Percentiles rank a stretch among this genome's conserved stretches.
phyloP scores from a whole-genome alignment of 2,329 filamentous ascomycete species.

The Aschersonia sp. region DNA sequence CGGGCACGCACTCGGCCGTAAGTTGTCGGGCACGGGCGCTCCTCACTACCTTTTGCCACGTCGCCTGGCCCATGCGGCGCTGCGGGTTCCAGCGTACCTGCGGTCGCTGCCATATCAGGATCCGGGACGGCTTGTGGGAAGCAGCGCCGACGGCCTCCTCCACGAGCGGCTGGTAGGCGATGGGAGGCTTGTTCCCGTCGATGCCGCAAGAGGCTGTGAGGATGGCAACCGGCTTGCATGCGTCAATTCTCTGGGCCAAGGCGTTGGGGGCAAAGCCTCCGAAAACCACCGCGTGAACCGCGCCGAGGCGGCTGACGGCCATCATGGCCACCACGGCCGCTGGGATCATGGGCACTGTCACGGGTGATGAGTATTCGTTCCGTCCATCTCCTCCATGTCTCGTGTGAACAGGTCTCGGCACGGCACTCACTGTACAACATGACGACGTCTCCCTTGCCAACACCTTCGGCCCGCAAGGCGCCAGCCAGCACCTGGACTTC shows the following conservation, averaged over 20 bases:
- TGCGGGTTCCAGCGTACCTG: slow-evolving; percentile 60
- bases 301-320: slow-evolving; percentile 66
- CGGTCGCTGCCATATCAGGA: slow-evolving; percentile 74
- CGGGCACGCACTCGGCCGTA: slow-evolving; percentile 60
- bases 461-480: slow-evolving; percentile 67
- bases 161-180: slow-evolving; percentile 65
- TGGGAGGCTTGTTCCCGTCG: slow-evolving; percentile 67
- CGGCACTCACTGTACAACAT: slow-evolving; percentile 63
- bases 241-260: slow-evolving; percentile 78
- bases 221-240: slow-evolving; percentile 58
- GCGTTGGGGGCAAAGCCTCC: slow-evolving; percentile 76
- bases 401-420: no score
- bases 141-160: slow-evolving; percentile 56
- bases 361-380: not conserved
- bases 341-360: slow-evolving; percentile 83
- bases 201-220: slow-evolving; percentile 88
- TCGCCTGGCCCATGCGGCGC: slow-evolving; percentile 52
- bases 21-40: slow-evolving; percentile 53
- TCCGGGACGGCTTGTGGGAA: slow-evolving; percentile 54
- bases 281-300: slow-evolving; percentile 84
- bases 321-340: slow-evolving; percentile 77
- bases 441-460: slow-evolving; percentile 72
- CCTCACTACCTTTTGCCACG: slow-evolving; percentile 66
- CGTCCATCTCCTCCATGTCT: not conserved
- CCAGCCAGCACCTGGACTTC: slow-evolving; percentile 75